Base-by-base conservation (phyloP, 2,329 filamentous ascomycete species). In the Clonostachys solani region DNA sequence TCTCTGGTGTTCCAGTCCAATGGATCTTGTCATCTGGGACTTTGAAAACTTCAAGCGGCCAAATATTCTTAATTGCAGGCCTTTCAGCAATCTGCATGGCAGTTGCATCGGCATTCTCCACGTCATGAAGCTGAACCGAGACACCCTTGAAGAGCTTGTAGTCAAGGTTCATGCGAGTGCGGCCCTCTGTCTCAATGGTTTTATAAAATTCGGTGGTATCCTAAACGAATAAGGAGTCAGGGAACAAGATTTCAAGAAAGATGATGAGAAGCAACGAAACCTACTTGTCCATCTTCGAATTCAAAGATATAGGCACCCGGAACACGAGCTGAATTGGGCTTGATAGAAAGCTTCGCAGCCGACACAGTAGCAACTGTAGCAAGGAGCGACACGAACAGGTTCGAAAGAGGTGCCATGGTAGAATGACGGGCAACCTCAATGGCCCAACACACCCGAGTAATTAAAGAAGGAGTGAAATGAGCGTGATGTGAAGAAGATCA, bases 141-240 rank as follows among this genome's bases (percentile, higher is more conserved):
- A 69, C 71, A 46, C 77, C 77, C 54, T 73, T 76, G 68, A 81
- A 81, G 16, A 80, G 63, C 52, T 70, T 66, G 54, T 68, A 76
- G 51, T 74, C 64, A 48, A 78, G 67, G 47, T 71, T 69, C 67
- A 75, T 70, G 46, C 73, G 73, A 43, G 69, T 68, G 38, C 61
- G 57, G 41, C 71, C 73, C 42, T 73, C 63, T n/a, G 60, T 59
- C 5, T 60, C 56, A 44, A 73, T 61, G 37, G 61, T 61, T 46
- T 54, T 56, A 48, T 66, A 63, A 53, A 76, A 67, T 18, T 64
- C 61, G n/a, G 63, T 56, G 8, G 64, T 56, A 50, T 77, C 72
- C 69, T 75, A 43, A 4, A 38, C 19, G 9, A 35, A n/a, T 33
- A 43, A 35, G 13, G 19, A 29, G 23, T 19, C 15, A 18, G 18